Evolutionary conservation across 345 rosid species (phyloP).

Genomic region (Sonneratia caseolaris): DNA sequence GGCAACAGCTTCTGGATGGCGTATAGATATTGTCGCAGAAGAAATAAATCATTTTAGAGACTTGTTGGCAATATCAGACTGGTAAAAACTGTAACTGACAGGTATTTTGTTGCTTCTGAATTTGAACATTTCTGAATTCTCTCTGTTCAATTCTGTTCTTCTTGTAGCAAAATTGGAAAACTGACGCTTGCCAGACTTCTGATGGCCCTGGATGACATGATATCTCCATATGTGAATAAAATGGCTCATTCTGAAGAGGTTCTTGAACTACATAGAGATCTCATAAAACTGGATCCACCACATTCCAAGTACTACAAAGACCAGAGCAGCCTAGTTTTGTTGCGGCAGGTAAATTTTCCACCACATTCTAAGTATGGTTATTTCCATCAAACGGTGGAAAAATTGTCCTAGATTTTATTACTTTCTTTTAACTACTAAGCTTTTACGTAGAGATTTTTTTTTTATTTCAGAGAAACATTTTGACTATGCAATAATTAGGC

Average conservation of each 20-base stretch:
- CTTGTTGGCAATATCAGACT: slow-evolving; percentile 33
- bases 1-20: slow-evolving; percentile 43
- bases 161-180: slow-evolving; percentile 82
- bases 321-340: slow-evolving; percentile 50
- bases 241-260: slow-evolving; percentile 47
- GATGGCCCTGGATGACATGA: slow-evolving; percentile 52
- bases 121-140: background rate
- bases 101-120: background rate
- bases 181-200: slow-evolving; percentile 80
- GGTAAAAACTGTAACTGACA: slow-evolving; percentile 31
- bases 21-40: slow-evolving; percentile 29
- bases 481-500: background rate
- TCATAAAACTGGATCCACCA: slow-evolving; percentile 59
- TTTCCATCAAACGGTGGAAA: background rate
- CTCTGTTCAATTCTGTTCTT: slow-evolving; percentile 2
- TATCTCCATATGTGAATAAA: slow-evolving; percentile 18
- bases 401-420: background rate
- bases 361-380: background rate
- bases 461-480: background rate
- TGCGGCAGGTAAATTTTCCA: slow-evolving; percentile 40
- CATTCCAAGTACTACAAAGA: slow-evolving; percentile 75
- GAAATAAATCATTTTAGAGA: slow-evolving; percentile 54
- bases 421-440: background rate
- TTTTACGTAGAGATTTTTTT: background rate
- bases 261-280: slow-evolving; percentile 49